phyloP scores from a whole-genome alignment of 2,329 filamentous ascomycete species.

The Botrytis byssoidea region DNA sequence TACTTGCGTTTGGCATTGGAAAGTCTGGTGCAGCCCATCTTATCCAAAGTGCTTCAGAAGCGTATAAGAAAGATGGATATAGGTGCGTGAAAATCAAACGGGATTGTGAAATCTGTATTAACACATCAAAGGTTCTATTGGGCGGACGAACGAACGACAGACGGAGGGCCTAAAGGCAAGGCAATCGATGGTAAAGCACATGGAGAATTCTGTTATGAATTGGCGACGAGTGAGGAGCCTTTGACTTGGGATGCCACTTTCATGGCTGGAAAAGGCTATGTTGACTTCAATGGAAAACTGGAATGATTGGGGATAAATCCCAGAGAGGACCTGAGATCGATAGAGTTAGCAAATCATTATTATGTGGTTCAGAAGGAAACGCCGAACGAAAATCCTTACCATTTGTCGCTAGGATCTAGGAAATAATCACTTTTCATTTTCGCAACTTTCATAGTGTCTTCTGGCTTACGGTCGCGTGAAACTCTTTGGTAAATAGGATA shows the following conservation, averaged over 20 bases:
- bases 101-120: background rate
- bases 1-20: slow-evolving; percentile 43
- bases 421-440: background rate
- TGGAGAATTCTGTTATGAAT: slow-evolving; percentile 42
- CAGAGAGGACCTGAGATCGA: background rate
- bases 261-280: slow-evolving; percentile 40
- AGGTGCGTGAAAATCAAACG: slow-evolving; percentile 33
- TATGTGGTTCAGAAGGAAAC: background rate
- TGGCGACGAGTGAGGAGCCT: slow-evolving; percentile 43
- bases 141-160: slow-evolving; percentile 47
- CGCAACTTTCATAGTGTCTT: background rate
- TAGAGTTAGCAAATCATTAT: background rate
- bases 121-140: slow-evolving; percentile 47
- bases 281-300: slow-evolving; percentile 24
- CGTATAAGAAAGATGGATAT: slow-evolving; percentile 41
- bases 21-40: slow-evolving; percentile 42
- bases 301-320: background rate
- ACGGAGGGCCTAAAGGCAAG: slow-evolving; percentile 39
- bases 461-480: background rate
- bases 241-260: slow-evolving; percentile 48
- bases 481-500: background rate
- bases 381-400: background rate
- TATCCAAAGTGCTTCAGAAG: slow-evolving; percentile 40
- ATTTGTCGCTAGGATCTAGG: background rate
- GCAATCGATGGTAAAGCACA: slow-evolving; percentile 44